Percentiles rank a stretch among this genome's conserved stretches.
phyloP scores from a whole-genome alignment of 108 stramenopile genomes.

The Fragilariopsis cylindrus region DNA sequence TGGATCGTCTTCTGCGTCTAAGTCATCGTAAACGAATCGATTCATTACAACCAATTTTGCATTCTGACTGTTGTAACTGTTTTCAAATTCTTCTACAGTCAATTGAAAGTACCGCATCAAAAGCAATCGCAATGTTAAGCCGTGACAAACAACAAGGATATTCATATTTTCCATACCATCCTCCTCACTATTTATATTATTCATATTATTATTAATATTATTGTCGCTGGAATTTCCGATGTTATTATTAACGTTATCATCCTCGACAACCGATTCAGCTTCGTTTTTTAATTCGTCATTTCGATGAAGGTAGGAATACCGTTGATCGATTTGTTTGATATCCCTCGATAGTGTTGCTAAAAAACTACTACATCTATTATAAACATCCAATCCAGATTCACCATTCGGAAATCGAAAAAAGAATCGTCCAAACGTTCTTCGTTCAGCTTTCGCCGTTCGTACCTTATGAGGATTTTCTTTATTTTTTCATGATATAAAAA shows the following conservation, averaged over 20 bases:
- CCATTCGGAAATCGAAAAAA: conserved; percentile 60
- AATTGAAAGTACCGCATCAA: conserved; percentile 90
- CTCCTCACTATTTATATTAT: conserved; percentile 20
- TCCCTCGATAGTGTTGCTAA: conserved; percentile 75
- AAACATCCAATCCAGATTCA: conserved; percentile 56
- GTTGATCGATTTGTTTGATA: conserved; percentile 46
- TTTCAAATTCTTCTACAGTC: conserved; percentile 82
- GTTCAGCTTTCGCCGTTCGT: conserved; percentile 53
- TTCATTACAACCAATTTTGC: conserved; percentile 79
- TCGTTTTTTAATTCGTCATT: background rate
- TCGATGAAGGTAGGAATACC: conserved; percentile 14
- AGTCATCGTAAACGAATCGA: conserved; percentile 1
- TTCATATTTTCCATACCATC: conserved; percentile 48
- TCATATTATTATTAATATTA: background rate
- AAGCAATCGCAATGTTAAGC: conserved; percentile 76
- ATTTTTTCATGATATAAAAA: background rate
- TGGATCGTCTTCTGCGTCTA: conserved; percentile 1
- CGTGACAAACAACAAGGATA: conserved; percentile 84
- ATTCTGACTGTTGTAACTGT: conserved; percentile 78
- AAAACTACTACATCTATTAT: conserved; percentile 55
- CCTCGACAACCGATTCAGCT: background rate
- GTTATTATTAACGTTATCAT: background rate
- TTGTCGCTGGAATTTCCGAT: background rate
- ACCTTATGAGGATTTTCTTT: conserved; percentile 44
- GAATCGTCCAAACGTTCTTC: conserved; percentile 58